Evolutionary conservation across 2,329 filamentous ascomycete species (phyloP).

Genomic region (Colletotrichum lini): DNA sequence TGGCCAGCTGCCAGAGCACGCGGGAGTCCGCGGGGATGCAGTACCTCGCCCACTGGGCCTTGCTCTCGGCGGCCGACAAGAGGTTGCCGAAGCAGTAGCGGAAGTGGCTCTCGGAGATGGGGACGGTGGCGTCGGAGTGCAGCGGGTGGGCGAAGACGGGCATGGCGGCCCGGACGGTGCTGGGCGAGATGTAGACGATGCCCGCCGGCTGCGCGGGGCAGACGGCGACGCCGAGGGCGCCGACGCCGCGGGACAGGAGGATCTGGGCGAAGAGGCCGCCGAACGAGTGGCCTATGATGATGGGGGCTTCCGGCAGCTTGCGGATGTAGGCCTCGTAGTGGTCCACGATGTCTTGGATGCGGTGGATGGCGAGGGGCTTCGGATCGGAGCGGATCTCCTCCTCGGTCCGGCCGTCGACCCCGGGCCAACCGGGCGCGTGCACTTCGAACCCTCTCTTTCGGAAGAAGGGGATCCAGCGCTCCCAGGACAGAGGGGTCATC

Average conservation of each 20-base stretch:
- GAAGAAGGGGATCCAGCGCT: constrained; percentile 44
- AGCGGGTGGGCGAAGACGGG: constrained; percentile 43
- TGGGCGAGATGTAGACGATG: constrained; percentile 41
- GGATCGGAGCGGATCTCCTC: constrained; percentile 44
- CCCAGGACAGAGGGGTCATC: constrained; percentile 46
- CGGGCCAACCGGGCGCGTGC: constrained; percentile 46
- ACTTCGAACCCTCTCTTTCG: constrained; percentile 43
- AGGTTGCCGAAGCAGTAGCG: constrained; percentile 46
- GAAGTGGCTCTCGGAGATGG: constrained; percentile 43
- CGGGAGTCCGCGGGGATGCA: constrained; percentile 44
- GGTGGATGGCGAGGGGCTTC: constrained; percentile 38
- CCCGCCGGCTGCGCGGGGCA: constrained; percentile 44
- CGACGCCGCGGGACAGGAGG: constrained; percentile 43
- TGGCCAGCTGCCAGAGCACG: constrained; percentile 44
- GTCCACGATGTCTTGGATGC: constrained; percentile 44
- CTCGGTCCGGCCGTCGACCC: constrained; percentile 44
- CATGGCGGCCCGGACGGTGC: constrained; percentile 42
- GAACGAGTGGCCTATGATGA: constrained; percentile 46
- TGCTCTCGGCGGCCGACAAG: constrained; percentile 37
- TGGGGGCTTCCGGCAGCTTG: constrained; percentile 42
- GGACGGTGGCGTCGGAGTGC: constrained; percentile 38
- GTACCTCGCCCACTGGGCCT: constrained; percentile 43
- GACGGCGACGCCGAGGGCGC: constrained; percentile 42
- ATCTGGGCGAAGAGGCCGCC: constrained; percentile 46
- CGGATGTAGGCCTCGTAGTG: constrained; percentile 44